A percentile compares a stretch with the other conserved stretches of the same genome.
Evolutionary conservation across 148 eudicot species (phyloP).

Genomic region (Cornus suecica): DNA sequence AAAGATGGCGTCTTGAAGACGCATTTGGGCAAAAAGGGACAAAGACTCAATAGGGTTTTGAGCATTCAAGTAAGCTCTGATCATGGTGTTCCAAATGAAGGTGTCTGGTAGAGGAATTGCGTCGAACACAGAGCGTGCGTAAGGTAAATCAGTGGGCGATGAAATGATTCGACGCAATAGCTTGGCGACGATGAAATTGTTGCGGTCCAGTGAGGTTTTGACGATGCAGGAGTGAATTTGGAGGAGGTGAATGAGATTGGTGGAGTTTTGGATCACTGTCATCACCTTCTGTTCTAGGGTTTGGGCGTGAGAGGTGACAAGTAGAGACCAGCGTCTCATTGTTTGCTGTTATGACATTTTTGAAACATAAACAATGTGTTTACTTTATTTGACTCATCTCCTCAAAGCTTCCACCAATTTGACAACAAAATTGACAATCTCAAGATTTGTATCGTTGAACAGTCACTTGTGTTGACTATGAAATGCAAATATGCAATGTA

Average conservation of each 20-base stretch:
- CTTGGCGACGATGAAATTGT: slow-evolving; percentile 17
- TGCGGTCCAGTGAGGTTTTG: slow-evolving; percentile 14
- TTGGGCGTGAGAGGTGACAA: not conserved
- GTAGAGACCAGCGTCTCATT: not conserved
- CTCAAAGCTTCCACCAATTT: too few relatives aligned
- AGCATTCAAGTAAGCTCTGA: slow-evolving; percentile 18
- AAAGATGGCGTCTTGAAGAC: not conserved
- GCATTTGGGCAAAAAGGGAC: slow-evolving; percentile 14
- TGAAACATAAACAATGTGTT: too few relatives aligned
- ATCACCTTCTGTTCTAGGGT: slow-evolving; percentile 12
- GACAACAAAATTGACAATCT: too few relatives aligned
- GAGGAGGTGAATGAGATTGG: not conserved
- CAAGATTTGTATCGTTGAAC: too few relatives aligned
- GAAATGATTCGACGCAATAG: slow-evolving; percentile 7
- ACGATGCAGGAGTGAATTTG: slow-evolving; percentile 18
- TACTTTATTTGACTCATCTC: too few relatives aligned
- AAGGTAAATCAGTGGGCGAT: not conserved
- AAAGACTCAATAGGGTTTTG: slow-evolving; percentile 1
- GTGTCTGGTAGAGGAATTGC: slow-evolving; percentile 15
- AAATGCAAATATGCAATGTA: too few relatives aligned
- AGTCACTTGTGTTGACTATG: too few relatives aligned
- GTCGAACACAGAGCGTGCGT: slow-evolving; percentile 15
- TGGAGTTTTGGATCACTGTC: slow-evolving; percentile 14
- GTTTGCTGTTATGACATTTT: too few relatives aligned
- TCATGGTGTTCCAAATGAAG: slow-evolving; percentile 18